Base-by-base conservation (phyloP, 805 yeast species). In the Nakazawaea ambrosiae region DNA sequence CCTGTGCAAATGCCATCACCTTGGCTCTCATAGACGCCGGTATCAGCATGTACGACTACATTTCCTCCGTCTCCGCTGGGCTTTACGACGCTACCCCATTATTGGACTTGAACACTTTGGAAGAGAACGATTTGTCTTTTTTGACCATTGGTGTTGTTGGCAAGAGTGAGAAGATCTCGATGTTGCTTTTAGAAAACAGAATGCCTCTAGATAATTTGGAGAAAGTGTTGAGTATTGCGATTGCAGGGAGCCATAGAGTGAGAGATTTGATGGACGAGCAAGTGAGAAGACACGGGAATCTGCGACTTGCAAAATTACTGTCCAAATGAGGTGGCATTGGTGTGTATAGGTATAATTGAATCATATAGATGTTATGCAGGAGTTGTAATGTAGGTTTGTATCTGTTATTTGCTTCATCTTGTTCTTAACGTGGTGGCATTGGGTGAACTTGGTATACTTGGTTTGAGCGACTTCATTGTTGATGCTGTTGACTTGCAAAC, bases 1-100 rank as follows among this genome's bases (percentile, higher is more conserved):
- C 83, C 1, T 75, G 92, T 46, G 69, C 86, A 30, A 92, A 92
- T 54, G 85, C 97, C 8, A 74, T 85, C 30, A 86, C 96, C 1
- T 63, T 92, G 49, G 97, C 96, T 0, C 66, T 92, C 31, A 77
- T 92, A 24, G 97, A 92, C 60, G 97, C 97, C 2, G 97, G 97
- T 34, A 80, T 92, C 32, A 82, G 96, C 4, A 80, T 92, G 81
- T 83, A 81, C 53, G 97, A 92, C 55, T 89, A 86, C 54, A 81
- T 90, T 12, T 74, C 87, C 39, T 78, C 95, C 1, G 73, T 86
- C 12, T 71, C 81, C 20, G 83, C 88, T 4, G 97, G 97, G 0
- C 59, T 85, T 16, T 79, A 76, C 49, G 95, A 86, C 48, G 60
- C 63, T n/a, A 61, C 67, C 5, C 88, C 96, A 11, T 62, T 92